phyloP scores from a whole-genome alignment of 179 eudicot genomes.

The Beta corolliflora region DNA sequence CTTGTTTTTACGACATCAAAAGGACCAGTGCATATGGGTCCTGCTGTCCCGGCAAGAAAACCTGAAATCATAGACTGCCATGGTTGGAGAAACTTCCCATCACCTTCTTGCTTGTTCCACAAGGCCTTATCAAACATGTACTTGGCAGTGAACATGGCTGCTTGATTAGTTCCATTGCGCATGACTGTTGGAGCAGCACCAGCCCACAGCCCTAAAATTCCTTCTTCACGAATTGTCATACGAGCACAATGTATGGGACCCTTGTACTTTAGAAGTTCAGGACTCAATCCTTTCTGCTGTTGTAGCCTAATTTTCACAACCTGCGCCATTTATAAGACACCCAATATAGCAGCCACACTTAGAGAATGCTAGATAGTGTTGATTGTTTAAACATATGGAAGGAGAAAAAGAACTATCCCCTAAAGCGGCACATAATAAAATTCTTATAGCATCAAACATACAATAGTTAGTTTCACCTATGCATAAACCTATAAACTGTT shows the following conservation, averaged over 20 bases:
- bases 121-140: conserved; percentile 63
- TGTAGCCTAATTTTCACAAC: conserved; percentile 94
- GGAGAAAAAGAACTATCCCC: no score
- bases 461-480: neutral
- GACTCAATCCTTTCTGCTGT: conserved; percentile 83
- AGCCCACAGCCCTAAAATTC: conserved; percentile 82
- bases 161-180: conserved; percentile 98
- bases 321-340: conserved; percentile 38
- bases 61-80: conserved; percentile 99
- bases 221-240: conserved; percentile 82
- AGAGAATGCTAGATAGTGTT: neutral
- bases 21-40: conserved; percentile 93
- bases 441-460: neutral
- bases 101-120: conserved; percentile 94
- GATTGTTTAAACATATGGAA: neutral
- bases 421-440: neutral
- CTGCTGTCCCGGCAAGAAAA: conserved; percentile 92
- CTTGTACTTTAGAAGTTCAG: conserved; percentile 76
- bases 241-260: conserved; percentile 94
- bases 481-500: neutral
- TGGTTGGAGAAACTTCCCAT: conserved; percentile 73
- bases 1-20: conserved; percentile 97
- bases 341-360: neutral
- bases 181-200: conserved; percentile 97
- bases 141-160: conserved; percentile 96